Base-by-base conservation (phyloP, 164 flowering plant species). In the Paratinospora sagittata region DNA sequence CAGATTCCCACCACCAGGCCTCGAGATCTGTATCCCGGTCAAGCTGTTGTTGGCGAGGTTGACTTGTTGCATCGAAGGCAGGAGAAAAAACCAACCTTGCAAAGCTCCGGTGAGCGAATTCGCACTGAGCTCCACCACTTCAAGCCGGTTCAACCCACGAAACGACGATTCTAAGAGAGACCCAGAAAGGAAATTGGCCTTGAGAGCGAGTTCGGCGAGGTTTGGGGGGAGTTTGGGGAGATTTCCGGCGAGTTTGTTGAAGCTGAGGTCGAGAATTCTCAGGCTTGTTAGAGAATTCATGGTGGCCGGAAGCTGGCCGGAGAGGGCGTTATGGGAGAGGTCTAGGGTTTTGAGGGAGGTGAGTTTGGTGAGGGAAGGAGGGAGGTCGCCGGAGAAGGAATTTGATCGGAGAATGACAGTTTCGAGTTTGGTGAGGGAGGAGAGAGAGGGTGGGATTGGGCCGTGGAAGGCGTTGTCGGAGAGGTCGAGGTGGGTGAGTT, bases 1-100 rank as follows among this genome's bases (percentile, higher is more conserved):
- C 26, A 93, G 79, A 45, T 63, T 26, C 0, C 69, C 63, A 1
- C 41, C 33, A 0, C 19, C 23, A 12, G 88, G 86, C 27, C 76
- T 79, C 75, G 58, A 64, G 80, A 88, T 74, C 75, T 83, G 86
- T 71, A 90, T 79, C 6, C 83, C 21, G 17, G 94, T 85, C 23
- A 91, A 77, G 78, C 78, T 85, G 84, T 91, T 93, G 57, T 88
- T 91, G 17, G 90, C 80, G n/a, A 93, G 72, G 77, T 91, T 76
- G 41, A 87, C 82, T 68, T 91, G 97, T 37, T 91, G 98, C 2
- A 91, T 33, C 3, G 86, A 75, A 0, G 90, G 90, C 5, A 86
- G 81, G 10, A 69, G 83, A 71, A 91, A 89, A 75, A 93, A 85
- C 97, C 95, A 90, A 5, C 72, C 6, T 12, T 62, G 73, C 0